Conservation (phyloP, 2,329 filamentous ascomycete genomes). For the Penicillium paneum region DNA sequence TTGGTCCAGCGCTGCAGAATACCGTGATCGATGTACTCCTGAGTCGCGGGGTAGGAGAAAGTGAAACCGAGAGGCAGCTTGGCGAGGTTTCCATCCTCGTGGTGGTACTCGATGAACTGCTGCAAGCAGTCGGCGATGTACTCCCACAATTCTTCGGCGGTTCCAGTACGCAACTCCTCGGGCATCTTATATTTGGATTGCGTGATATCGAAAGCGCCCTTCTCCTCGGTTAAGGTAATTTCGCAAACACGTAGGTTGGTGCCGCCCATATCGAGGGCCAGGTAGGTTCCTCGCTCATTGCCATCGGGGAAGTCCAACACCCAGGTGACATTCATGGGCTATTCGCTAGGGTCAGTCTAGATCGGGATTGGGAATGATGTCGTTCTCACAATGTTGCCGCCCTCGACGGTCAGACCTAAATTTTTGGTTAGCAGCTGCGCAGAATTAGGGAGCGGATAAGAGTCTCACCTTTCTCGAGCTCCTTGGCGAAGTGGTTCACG, state of each 20-base stretch:
- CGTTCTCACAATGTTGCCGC: constrained; percentile 78
- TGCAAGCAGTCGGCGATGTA: constrained; percentile 91
- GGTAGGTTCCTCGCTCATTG: constrained; percentile 78
- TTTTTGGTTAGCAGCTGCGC: constrained; percentile 8
- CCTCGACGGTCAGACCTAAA: constrained; percentile 75
- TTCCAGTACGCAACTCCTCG: constrained; percentile 82
- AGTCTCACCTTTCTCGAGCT: constrained; percentile 75
- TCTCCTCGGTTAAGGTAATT: constrained; percentile 80
- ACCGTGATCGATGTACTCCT: constrained; percentile 90
- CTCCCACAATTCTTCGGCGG: constrained; percentile 84
- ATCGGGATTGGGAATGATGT: not conserved
- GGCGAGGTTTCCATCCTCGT: constrained; percentile 60
- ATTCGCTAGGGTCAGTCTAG: constrained; percentile 19
- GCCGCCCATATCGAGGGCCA: constrained; percentile 93
- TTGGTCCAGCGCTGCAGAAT: constrained; percentile 95
- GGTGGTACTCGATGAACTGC: constrained; percentile 85
- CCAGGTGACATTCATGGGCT: constrained; percentile 99
- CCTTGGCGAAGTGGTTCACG: constrained; percentile 81
- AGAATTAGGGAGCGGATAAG: not conserved
- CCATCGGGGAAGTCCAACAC: constrained; percentile 87
- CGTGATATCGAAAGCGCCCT: constrained; percentile 89
- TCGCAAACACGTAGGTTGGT: constrained; percentile 95
- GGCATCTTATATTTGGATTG: constrained; percentile 97
- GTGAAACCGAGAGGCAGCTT: constrained; percentile 83
- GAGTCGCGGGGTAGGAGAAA: constrained; percentile 91